Evolutionary conservation across 345 rosid genomes (phyloP).

Genomic region (Citrus sp.): DNA sequence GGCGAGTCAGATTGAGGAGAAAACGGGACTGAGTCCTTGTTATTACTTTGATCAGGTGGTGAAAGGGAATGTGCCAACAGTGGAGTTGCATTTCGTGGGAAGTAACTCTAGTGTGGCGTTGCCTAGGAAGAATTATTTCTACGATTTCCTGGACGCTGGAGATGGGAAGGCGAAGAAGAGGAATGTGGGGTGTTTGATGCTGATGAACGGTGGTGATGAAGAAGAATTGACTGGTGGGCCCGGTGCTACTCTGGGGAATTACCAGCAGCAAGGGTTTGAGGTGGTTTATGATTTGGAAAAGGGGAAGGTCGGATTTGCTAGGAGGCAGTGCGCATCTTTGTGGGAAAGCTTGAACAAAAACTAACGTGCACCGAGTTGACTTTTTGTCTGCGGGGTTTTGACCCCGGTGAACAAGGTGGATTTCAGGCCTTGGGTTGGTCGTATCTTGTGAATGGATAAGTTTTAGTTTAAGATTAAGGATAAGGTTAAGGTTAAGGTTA

Average conservation of each 20-base stretch:
- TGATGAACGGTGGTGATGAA: constrained; percentile 93
- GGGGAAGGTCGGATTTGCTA: constrained; percentile 74
- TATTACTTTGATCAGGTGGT: constrained; percentile 45
- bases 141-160: constrained; percentile 64
- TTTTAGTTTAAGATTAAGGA: not conserved
- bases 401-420: not conserved
- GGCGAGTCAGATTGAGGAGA: constrained; percentile 57
- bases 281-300: constrained; percentile 86
- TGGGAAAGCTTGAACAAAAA: constrained; percentile 64
- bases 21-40: constrained; percentile 75
- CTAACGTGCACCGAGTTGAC: constrained; percentile 30
- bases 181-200: constrained; percentile 77
- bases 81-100: constrained; percentile 69
- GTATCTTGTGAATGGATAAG: not conserved
- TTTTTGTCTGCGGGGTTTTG: not conserved
- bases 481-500: not conserved
- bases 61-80: constrained; percentile 48
- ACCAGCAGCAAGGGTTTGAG: constrained; percentile 94
- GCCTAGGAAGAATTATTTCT: constrained; percentile 76
- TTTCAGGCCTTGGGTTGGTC: not conserved
- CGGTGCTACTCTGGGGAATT: constrained; percentile 75
- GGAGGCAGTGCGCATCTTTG: constrained; percentile 76
- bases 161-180: constrained; percentile 45
- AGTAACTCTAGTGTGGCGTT: constrained; percentile 65
- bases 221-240: constrained; percentile 74